Evolutionary conservation across 148 eudicot species (phyloP).

Genomic region (Linanthus parryae): DNA sequence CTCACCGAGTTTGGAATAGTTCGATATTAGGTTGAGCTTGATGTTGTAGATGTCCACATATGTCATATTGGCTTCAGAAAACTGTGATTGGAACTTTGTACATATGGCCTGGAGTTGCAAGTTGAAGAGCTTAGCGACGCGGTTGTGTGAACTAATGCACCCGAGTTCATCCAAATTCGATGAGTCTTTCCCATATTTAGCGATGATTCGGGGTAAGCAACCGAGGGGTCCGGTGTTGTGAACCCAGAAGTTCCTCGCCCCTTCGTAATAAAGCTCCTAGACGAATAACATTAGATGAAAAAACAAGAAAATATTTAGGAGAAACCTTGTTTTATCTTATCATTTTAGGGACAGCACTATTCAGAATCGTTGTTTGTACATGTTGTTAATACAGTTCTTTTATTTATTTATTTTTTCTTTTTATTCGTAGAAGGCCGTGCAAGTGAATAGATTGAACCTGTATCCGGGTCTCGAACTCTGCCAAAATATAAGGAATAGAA

Average conservation of each 20-base stretch:
- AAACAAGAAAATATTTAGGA: neutral
- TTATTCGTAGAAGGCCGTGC: neutral
- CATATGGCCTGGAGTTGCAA: conserved; percentile 7
- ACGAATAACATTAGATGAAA: too few species aligned
- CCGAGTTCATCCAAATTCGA: conserved; percentile 10
- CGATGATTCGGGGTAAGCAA: conserved; percentile 12
- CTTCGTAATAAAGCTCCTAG: conserved; percentile 9
- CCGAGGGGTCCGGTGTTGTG: conserved; percentile 10
- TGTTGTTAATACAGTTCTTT: too few species aligned
- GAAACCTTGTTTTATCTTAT: too few species aligned
- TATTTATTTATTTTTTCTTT: neutral
- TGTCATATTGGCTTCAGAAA: conserved; percentile 8
- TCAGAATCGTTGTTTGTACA: too few species aligned
- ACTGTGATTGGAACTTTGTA: conserved; percentile 2
- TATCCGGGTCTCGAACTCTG: conserved; percentile 18
- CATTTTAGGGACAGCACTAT: too few species aligned
- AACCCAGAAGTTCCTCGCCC: conserved; percentile 13
- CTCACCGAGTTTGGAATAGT: conserved; percentile 9
- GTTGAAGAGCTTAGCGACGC: conserved; percentile 10
- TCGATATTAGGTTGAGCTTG: conserved; percentile 8
- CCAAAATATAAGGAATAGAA: conserved; percentile 14
- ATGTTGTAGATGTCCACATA: conserved; percentile 10
- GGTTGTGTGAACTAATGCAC: conserved; percentile 7
- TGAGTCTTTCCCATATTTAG: conserved; percentile 2
- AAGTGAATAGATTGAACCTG: conserved; percentile 5